Base-by-base conservation (phyloP, 345 rosid species). In the Aquilaria sinensis region DNA sequence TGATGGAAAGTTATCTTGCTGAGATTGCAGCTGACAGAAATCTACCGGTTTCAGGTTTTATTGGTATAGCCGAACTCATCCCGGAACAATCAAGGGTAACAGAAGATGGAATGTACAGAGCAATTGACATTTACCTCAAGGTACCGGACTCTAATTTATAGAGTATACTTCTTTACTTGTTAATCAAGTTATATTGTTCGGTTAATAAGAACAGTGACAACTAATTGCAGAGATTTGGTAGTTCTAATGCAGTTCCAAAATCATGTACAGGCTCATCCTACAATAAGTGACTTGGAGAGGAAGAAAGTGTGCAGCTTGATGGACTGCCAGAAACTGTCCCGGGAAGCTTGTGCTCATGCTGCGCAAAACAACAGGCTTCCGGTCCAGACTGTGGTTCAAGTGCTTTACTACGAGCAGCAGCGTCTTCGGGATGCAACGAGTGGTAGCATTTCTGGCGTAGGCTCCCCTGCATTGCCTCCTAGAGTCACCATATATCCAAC, bases 331-430 rank as follows among this genome's bases (percentile, higher is more conserved):
- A 93, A 90, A 58, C 95, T 90, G 48, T 88, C 98, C 0, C 51
- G 98, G 51, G 96, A 88, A 72, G 97, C 96, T 2, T 90, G 97
- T 59, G 98, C 98, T 13, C 98, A 93, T 15, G 98, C 97, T 7
- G 94, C 98, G 31, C 92, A 85, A 58, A 93, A 93, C 10, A 90
- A 90, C 62, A 78, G 95, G 68, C 95, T 93, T 34, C 97, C 96
- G 0, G 95, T 88, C 57, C 97, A 93, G 34, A 90, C 96, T 1
- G 90, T 90, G 46, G 98, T 93, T 66, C 97, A 90, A 70, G 98
- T 93, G 32, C 98, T 90, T 59, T 88, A 88, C 80, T 75, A 88
- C 50, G 96, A 93, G 75, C 98, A 90, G 67, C 96, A 88, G 61
- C 92, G 97, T 56, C 70, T 93, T 30, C 78, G 90, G 15, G 95